Base-by-base conservation (phyloP, 352 stramenopile genomes). In the Pythium dissotocum region DNA sequence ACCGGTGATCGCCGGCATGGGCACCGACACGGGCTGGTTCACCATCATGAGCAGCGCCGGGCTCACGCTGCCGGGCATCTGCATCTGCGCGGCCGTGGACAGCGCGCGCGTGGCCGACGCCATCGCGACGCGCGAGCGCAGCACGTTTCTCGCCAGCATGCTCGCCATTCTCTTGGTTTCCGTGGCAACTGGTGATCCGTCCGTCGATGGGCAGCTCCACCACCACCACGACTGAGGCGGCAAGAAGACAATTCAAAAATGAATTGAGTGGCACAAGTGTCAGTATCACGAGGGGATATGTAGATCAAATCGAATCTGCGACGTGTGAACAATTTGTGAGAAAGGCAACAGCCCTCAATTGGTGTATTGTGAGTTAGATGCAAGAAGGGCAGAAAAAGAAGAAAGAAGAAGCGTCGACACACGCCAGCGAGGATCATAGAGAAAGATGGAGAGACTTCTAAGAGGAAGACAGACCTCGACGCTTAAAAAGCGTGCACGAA, bases 21-120 rank as follows among this genome's bases (percentile, higher is more conserved):
- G 64, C 58, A 52, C 58, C 6, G 58, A 62, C 58, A 49, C 65
- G 2, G 59, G 58, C 21, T 24, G 21, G 65, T 67, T 72, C 16
- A 67, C 52, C 65, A 62, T 67, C 65, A 72, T 72, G 51, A 71
- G 58, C 40, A 71, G 49, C 58, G 65, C 57, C 16, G 65, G 65
- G 52, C 58, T 71, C 12, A 60, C 57, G 32, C 24, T 42, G 49
- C 51, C 51, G 6, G 24, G 26, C 42, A 21, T 51, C 30, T 63
- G 49, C 35, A 46, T 46, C 33, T 54, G 6, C 12, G 40, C 51
- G 52, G 30, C 18, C 21, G 59, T 64, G 21, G 58, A 72, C 10
- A 72, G 24, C 32, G 58, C 59, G 33, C 65, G 65, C 38, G 46
- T n/a, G 12, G 58, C 65, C 42, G 26, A 35, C 8, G 58, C 40